These are phyloP conservation scores for Lecanoromycetidae sp. DNA, from an alignment of 2,329 filamentous ascomycete species.

Conservation along the genomic window DNA sequence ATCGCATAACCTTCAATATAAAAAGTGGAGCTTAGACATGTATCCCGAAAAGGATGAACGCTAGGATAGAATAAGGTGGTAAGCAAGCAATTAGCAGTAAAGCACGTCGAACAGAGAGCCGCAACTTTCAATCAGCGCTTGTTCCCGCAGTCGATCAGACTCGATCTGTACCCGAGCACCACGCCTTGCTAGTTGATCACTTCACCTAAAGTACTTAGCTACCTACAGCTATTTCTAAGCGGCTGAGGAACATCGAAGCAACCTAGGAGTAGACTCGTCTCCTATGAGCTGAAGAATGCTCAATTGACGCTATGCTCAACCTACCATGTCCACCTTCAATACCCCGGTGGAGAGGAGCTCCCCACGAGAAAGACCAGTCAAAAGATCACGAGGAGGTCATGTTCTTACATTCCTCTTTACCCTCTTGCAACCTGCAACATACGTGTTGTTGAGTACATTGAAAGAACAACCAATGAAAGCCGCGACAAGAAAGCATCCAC, in stretches of 20 bases:
- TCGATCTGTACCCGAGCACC: no score
- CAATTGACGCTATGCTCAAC: slow-evolving; percentile 45
- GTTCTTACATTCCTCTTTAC: slow-evolving; percentile 25
- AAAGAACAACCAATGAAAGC: slow-evolving; percentile 22
- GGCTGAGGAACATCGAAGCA: not conserved
- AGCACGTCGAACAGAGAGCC: no score
- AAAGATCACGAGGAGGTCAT: slow-evolving; percentile 14
- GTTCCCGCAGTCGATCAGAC: no score
- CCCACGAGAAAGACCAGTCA: slow-evolving; percentile 26
- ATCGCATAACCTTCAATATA: slow-evolving; percentile 22
- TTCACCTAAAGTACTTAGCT: not conserved
- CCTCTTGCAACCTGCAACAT: slow-evolving; percentile 11
- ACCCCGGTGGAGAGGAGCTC: slow-evolving; percentile 38
- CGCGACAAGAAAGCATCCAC: slow-evolving; percentile 19
- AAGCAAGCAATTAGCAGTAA: no score
- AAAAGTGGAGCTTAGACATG: no score
- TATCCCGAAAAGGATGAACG: no score
- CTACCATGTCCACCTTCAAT: slow-evolving; percentile 52
- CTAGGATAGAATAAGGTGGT: not conserved
- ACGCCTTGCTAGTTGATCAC: no score
- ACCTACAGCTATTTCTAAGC: no score
- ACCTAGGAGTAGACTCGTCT: not conserved
- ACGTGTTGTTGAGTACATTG: slow-evolving; percentile 1
- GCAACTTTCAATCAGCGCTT: no score
- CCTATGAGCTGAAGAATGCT: not conserved